Base-by-base conservation (phyloP, 2,329 filamentous ascomycete species). In the Colletotrichum falcatum region DNA sequence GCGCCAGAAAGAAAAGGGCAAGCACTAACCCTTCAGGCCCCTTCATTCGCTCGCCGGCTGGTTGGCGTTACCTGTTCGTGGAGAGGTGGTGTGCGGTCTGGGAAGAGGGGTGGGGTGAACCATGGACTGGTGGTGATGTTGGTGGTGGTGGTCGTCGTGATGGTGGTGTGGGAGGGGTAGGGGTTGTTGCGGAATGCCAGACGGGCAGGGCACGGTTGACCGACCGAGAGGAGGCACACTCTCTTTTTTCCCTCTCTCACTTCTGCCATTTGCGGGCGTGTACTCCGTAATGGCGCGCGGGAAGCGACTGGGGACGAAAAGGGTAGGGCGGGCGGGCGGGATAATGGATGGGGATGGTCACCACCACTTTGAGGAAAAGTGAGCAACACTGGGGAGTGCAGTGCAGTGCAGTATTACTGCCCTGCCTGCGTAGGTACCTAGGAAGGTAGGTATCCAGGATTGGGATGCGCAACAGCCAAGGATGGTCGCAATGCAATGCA, bases 1-100 rank as follows among this genome's bases (percentile, higher is more conserved):
- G 61, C 63, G 67, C 67, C 56, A 70, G 63, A 46, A 63, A 61
- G 67, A 44, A 70, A 70, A 66, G 63, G 63, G 37, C 67, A 70
- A 70, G 67, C 67, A 70, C 63, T 63, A 66, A 26, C 46, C 59
- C 46, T 60, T 11, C 44, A 23, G 44, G 26, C 66, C 39, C 66
- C 66, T 66, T 56, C 55, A 61, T 70, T 70, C 55, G 66, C 49
- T 61, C 46, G 46, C 37, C n/a, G 16, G n/a, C 23, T 54, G 37
- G 37, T 70, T 70, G 56, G 48, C 56, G 67, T 63, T 66, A 66
- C 30, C 46, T 46, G 30, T 37, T 44, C 61, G 66, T 48, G 37
- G 61, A 56, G 51, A 46, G 56, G 63, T 46, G 61, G 66, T 66
- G 56, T 66, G 63, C 12, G 58, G 42, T 60, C 26, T 42, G 54